Percentiles rank a stretch among this genome's conserved stretches.
Evolutionary conservation across 768 basidiomycete genomes (phyloP).

Genomic region (Clitopilus passeckerianus): DNA sequence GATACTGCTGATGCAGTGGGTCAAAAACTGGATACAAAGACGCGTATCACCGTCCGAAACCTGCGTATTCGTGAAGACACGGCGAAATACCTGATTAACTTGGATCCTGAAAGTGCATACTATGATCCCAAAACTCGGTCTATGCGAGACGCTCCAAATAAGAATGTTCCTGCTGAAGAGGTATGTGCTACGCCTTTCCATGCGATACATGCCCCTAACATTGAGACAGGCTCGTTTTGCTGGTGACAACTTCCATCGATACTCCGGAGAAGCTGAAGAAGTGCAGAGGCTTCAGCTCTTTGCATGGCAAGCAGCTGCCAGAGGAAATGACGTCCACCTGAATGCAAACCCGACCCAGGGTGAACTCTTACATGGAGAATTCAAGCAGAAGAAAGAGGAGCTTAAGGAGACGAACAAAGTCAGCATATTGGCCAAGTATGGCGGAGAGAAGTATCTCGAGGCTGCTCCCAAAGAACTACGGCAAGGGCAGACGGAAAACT

Average conservation of each 20-base stretch:
- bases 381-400: slow-evolving; percentile 87
- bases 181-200: slow-evolving; percentile 38
- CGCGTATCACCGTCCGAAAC: slow-evolving; percentile 96
- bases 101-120: slow-evolving; percentile 94
- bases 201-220: slow-evolving; percentile 2
- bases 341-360: slow-evolving; percentile 97
- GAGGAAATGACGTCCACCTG: slow-evolving; percentile 92
- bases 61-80: slow-evolving; percentile 98
- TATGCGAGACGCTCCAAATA: slow-evolving; percentile 94
- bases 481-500: slow-evolving; percentile 95
- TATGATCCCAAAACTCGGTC: slow-evolving; percentile 99
- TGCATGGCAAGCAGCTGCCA: slow-evolving; percentile 92
- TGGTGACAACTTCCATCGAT: slow-evolving; percentile 94
- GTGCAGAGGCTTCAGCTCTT: slow-evolving; percentile 92
- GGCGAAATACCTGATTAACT: slow-evolving; percentile 95
- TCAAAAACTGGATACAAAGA: slow-evolving; percentile 97
- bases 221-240: slow-evolving; percentile 73
- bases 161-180: slow-evolving; percentile 78
- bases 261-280: slow-evolving; percentile 88
- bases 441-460: slow-evolving; percentile 89
- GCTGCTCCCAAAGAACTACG: slow-evolving; percentile 86
- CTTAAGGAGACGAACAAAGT: slow-evolving; percentile 85
- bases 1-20: slow-evolving; percentile 97
- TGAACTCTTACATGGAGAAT: slow-evolving; percentile 86
- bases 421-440: slow-evolving; percentile 89